phyloP scores from a whole-genome alignment of 2,329 filamentous ascomycete species.

The Neofusicoccum parvum region DNA sequence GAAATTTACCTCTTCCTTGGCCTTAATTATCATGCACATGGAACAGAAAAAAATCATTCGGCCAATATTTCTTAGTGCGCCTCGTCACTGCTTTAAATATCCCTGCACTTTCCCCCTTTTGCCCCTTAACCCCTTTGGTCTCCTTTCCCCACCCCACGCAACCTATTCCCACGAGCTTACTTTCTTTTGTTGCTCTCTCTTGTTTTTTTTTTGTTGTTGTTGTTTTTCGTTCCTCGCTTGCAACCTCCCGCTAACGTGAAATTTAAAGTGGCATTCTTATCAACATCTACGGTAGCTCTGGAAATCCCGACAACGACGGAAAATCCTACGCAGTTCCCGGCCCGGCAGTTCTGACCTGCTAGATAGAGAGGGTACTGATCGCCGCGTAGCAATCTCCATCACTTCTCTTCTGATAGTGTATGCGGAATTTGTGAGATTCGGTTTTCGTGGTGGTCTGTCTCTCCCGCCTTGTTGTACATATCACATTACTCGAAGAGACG shows the following conservation, averaged over 20 bases:
- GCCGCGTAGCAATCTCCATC: too few relatives aligned
- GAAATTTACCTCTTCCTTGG: not conserved
- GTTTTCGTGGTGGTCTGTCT: not conserved
- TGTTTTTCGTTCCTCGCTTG: not conserved
- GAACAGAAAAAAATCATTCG: not conserved
- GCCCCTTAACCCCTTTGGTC: not conserved
- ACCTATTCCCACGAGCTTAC: not conserved
- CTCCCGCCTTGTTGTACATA: not conserved
- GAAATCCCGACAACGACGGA: conserved; percentile 25
- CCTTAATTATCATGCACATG: not conserved
- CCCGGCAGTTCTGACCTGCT: conserved; percentile 26
- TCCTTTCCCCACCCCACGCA: not conserved
- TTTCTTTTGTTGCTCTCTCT: too few relatives aligned
- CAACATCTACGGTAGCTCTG: conserved; percentile 26
- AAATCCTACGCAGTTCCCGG: conserved; percentile 29
- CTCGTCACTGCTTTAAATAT: not conserved
- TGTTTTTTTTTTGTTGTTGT: not conserved
- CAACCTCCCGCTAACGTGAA: not conserved
- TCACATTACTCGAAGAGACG: not conserved
- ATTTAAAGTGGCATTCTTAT: conserved; percentile 26
- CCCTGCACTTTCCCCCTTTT: conserved; percentile 4
- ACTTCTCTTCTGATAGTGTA: too few relatives aligned
- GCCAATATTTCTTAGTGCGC: conserved; percentile 10
- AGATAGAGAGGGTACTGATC: not conserved
- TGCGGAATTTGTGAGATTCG: not conserved